Base-by-base conservation (phyloP, 768 basidiomycete genomes). In the Rhodotorula babjevae region DNA sequence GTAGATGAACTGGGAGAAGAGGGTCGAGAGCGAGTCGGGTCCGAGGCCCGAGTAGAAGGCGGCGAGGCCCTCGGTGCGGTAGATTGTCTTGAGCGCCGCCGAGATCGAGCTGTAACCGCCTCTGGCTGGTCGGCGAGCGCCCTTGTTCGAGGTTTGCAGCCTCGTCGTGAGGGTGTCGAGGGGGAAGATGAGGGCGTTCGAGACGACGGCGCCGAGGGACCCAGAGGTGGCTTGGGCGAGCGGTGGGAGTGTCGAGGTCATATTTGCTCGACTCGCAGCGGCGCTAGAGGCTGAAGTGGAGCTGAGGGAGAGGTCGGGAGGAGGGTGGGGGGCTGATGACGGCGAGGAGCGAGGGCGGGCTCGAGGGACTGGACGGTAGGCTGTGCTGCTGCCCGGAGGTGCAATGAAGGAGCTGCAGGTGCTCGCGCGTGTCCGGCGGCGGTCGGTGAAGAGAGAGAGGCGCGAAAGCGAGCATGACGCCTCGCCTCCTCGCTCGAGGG, bases 231-330 rank as follows among this genome's bases (percentile, higher is more conserved):
- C 87, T 74, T 88, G 87, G 1, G 85, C 83, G 23, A 87, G 81
- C 10, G 87, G 87, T 7, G 87, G 86, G 4, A 88, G 82, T 0
- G 84, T 83, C 68, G 85, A 86, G 15, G 87, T 86, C 87, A 87
- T 87, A 4, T 27, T 15, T 5, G 44, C 44, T 5, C 3, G 44
- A 3, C 44, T 12, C n/a, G n/a, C n/a, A n/a, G n/a, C n/a, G n/a
- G 18, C 3, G 8, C 44, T 5, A 18, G 18, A 7, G 27, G 50
- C 25, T 11, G 50, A 25, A 2, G 25, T 8, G 50, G 27, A 14
- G 23, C 49, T 2, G 49, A 23, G 50, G 23, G 25, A 25, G 23
- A 12, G 50, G 25, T 52, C 23, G 19, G 47, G 23, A 14, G 50
- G 50, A 27, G 6, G 25, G 11, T 2, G 47, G 15, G 47, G 47